These are phyloP conservation scores for Paspalum notatum DNA, from an alignment of 176 grass and related monocot genomes.

Conservation along the genomic window DNA sequence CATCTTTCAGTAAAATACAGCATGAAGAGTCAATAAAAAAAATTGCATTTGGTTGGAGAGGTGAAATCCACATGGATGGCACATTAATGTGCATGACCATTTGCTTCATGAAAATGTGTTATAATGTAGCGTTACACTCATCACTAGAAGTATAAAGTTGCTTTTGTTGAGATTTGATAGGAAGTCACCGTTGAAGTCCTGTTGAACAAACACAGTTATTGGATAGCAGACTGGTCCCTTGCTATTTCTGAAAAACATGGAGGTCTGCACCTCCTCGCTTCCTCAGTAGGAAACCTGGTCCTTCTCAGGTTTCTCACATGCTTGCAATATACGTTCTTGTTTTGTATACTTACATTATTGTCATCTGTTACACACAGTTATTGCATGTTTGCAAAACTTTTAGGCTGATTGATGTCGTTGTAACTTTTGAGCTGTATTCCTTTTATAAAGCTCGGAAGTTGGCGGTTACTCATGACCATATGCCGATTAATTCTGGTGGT, in stretches of 20 bases:
- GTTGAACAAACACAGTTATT: neutral
- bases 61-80: conserved; percentile 20
- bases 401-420: neutral
- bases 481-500: conserved; percentile 35
- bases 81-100: conserved; percentile 10
- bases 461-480: conserved; percentile 35
- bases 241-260: conserved; percentile 14
- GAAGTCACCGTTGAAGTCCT: neutral
- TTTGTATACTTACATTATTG: neutral
- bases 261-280: neutral
- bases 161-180: neutral
- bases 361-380: neutral
- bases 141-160: neutral
- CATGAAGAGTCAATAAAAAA: neutral
- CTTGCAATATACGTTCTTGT: conserved; percentile 2
- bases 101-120: conserved; percentile 14
- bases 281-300: neutral
- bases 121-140: neutral
- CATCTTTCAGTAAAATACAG: conserved; percentile 1
- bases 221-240: neutral
- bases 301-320: conserved; percentile 2
- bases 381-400: conserved; percentile 20
- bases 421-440: conserved; percentile 8
- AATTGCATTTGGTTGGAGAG: neutral
- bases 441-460: conserved; percentile 46